These are phyloP conservation scores for Debaryomyces singareniensis DNA, from an alignment of 1,139 yeast genomes.

Conservation along the genomic window DNA sequence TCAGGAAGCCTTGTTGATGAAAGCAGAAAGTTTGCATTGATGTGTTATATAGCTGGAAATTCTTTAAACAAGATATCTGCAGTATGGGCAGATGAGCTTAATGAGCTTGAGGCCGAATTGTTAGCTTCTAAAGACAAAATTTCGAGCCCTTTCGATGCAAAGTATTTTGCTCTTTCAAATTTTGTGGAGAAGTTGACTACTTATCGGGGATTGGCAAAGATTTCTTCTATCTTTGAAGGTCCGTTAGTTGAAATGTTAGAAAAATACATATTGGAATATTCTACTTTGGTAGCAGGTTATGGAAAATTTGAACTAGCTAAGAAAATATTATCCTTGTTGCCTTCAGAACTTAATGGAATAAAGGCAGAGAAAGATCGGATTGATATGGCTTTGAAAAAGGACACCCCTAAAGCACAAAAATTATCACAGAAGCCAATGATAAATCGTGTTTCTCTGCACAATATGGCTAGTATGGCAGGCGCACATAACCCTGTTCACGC, in stretches of 20 bases:
- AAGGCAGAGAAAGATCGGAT: slow-evolving; percentile 71
- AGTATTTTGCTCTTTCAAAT: slow-evolving; percentile 71
- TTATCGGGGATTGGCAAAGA: slow-evolving; percentile 51
- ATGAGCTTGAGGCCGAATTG: slow-evolving; percentile 48
- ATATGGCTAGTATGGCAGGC: slow-evolving; percentile 1
- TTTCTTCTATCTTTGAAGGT: slow-evolving; percentile 36
- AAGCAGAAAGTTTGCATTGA: slow-evolving; percentile 65
- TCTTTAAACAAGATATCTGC: slow-evolving; percentile 72
- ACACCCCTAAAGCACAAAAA: slow-evolving; percentile 1
- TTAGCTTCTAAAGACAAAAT: slow-evolving; percentile 35
- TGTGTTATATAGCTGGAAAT: slow-evolving; percentile 76
- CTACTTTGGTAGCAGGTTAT: slow-evolving; percentile 70
- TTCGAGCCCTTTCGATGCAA: slow-evolving; percentile 75
- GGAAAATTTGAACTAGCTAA: slow-evolving; percentile 84
- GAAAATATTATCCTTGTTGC: slow-evolving; percentile 61
- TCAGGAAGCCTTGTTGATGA: slow-evolving; percentile 17
- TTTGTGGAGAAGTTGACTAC: slow-evolving; percentile 81
- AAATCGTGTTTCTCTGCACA: slow-evolving; percentile 1
- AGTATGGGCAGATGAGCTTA: slow-evolving; percentile 80
- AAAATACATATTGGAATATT: slow-evolving; percentile 66
- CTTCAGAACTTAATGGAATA: slow-evolving; percentile 44
- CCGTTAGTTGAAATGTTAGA: slow-evolving; percentile 48
- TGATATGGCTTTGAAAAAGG: slow-evolving; percentile 41
- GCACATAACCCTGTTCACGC: slow-evolving; percentile 5
- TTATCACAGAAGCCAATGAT: slow-evolving; percentile 2